phyloP scores from a whole-genome alignment of 192 early-diverging fungal species.

The Cetraspora pellucida region DNA sequence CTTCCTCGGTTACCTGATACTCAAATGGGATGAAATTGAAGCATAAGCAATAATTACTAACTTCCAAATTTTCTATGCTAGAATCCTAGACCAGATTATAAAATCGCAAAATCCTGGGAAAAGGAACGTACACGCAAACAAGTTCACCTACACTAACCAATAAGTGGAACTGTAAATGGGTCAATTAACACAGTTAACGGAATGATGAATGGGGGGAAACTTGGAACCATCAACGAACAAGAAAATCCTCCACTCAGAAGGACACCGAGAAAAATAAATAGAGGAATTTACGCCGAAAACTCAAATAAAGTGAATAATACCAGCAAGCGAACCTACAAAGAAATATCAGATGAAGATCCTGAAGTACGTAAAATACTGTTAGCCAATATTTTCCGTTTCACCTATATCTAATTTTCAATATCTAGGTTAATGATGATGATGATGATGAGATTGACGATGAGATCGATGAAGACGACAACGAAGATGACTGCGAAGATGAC shows the following conservation, averaged over 20 bases:
- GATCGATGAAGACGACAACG: neutral
- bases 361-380: constrained; percentile 10
- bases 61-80: constrained; percentile 7
- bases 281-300: neutral
- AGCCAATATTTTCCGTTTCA: constrained; percentile 16
- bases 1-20: neutral
- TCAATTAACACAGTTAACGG: constrained; percentile 20
- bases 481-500: neutral
- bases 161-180: constrained; percentile 17
- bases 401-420: constrained; percentile 9
- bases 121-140: constrained; percentile 16
- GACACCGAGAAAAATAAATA: constrained; percentile 8
- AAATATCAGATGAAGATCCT: constrained; percentile 20
- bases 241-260: constrained; percentile 14
- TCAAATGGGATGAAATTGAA: constrained; percentile 28
- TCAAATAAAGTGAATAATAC: constrained; percentile 13
- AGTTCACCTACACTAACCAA: constrained; percentile 18
- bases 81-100: constrained; percentile 13
- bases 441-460: neutral
- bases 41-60: constrained; percentile 7
- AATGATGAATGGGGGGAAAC: neutral
- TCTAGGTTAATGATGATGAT: constrained; percentile 10
- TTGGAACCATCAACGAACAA: constrained; percentile 15
- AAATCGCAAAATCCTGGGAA: constrained; percentile 9
- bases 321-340: neutral